These are phyloP conservation scores for Thymus quinquecostatus DNA, from an alignment of 257 asterid genomes.

Conservation along the genomic window DNA sequence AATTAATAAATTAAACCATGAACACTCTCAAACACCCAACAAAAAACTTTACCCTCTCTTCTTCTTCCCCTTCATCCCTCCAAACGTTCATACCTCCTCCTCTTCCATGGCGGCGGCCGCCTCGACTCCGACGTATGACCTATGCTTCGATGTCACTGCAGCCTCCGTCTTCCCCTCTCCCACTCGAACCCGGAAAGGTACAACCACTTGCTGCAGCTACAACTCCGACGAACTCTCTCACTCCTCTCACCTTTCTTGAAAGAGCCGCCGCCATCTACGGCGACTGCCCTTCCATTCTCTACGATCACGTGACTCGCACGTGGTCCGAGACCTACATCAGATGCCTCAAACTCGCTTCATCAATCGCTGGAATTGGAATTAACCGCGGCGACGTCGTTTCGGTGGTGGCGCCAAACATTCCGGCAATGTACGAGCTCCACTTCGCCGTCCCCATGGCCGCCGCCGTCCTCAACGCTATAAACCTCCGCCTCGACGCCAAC, in stretches of 20 bases:
- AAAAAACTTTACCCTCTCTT: background rate
- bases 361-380: conserved; percentile 29
- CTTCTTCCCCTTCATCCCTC: too few species aligned
- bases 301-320: conserved; percentile 9
- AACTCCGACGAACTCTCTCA: background rate
- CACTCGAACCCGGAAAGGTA: background rate
- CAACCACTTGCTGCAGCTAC: background rate
- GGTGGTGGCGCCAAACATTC: conserved; percentile 34
- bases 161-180: too few species aligned
- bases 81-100: too few species aligned
- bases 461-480: conserved; percentile 17
- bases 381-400: conserved; percentile 33
- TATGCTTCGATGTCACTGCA: too few species aligned
- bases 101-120: too few species aligned
- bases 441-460: conserved; percentile 28
- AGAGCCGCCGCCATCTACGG: conserved; percentile 30
- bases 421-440: conserved; percentile 39
- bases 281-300: conserved; percentile 21
- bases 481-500: conserved; percentile 22
- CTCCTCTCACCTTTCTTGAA: conserved; percentile 27
- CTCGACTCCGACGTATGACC: too few species aligned
- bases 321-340: conserved; percentile 27
- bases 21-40: background rate
- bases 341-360: conserved; percentile 30
- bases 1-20: background rate